Evolutionary conservation across 2,329 filamentous ascomycete genomes (phyloP).

Genomic region (Acrocalymma vagum): DNA sequence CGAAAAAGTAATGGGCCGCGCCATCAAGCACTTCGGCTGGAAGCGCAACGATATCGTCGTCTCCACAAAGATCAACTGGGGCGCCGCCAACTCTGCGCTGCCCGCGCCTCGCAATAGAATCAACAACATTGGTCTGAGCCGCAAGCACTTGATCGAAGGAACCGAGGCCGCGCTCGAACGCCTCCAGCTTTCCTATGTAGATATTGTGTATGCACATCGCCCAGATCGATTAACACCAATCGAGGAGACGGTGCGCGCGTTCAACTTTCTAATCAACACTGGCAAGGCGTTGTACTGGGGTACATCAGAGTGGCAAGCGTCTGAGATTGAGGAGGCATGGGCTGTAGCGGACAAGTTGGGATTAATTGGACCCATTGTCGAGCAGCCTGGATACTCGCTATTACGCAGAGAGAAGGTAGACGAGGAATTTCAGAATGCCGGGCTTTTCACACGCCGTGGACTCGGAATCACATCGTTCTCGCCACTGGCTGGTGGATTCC

Average conservation of each 20-base stretch:
- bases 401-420: constrained; percentile 67
- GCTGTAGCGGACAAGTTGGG: constrained; percentile 68
- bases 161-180: constrained; percentile 67
- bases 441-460: constrained; percentile 61
- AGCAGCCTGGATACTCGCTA: constrained; percentile 66
- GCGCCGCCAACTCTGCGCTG: constrained; percentile 58
- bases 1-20: constrained; percentile 64
- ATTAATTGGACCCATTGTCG: constrained; percentile 63
- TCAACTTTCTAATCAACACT: constrained; percentile 73
- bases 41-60: constrained; percentile 66
- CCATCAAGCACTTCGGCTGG: constrained; percentile 66
- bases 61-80: constrained; percentile 69
- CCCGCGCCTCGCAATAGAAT: constrained; percentile 62
- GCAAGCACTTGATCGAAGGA: constrained; percentile 76
- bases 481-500: constrained; percentile 63
- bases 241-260: constrained; percentile 74
- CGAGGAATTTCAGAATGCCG: constrained; percentile 63
- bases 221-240: constrained; percentile 74
- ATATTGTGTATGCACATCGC: constrained; percentile 74
- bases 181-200: constrained; percentile 68
- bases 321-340: constrained; percentile 67
- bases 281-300: constrained; percentile 75
- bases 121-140: constrained; percentile 73
- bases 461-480: constrained; percentile 65
- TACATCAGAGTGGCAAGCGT: constrained; percentile 66